A percentile compares a stretch with the other conserved stretches of the same genome.
These are phyloP conservation scores for Colletotrichum australisinense DNA, from an alignment of 2,329 filamentous ascomycete genomes.

Conservation along the genomic window DNA sequence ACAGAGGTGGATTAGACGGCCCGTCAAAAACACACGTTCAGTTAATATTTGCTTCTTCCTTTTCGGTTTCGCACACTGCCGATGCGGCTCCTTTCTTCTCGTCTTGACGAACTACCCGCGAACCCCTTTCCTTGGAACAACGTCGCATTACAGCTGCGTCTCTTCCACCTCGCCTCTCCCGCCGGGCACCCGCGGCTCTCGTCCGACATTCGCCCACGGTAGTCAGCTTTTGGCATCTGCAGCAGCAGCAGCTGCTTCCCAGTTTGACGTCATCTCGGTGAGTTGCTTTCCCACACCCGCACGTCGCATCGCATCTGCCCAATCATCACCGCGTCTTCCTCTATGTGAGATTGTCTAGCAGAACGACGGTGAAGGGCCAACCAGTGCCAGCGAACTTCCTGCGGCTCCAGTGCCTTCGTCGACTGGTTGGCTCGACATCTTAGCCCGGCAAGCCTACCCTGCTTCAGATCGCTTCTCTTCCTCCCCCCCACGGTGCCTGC, in stretches of 20 bases:
- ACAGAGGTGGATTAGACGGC: constrained; percentile 17
- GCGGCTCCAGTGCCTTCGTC: neutral
- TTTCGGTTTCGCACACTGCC: neutral
- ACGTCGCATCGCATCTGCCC: constrained; percentile 10
- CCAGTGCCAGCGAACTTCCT: neutral
- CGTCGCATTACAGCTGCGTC: constrained; percentile 7
- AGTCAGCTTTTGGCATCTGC: constrained; percentile 3
- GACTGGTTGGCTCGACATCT: constrained; percentile 19
- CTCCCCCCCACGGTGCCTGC: constrained; percentile 15
- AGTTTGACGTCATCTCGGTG: constrained; percentile 35
- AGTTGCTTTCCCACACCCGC: constrained; percentile 4
- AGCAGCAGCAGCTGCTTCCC: neutral
- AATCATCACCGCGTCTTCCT: constrained; percentile 18
- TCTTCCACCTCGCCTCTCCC: constrained; percentile 1
- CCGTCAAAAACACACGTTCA: constrained; percentile 27
- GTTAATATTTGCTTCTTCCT: constrained; percentile 26
- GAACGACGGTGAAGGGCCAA: constrained; percentile 24
- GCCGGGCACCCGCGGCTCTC: constrained; percentile 2
- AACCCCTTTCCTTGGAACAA: constrained; percentile 3
- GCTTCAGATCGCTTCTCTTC: constrained; percentile 13
- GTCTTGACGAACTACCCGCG: neutral
- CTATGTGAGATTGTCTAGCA: neutral
- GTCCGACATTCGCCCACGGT: constrained; percentile 4
- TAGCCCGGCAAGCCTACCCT: neutral
- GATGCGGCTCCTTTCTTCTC: constrained; percentile 8